These are phyloP conservation scores for Plenodomus biglobosus DNA, from an alignment of 2,329 filamentous ascomycete species.

Conservation along the genomic window DNA sequence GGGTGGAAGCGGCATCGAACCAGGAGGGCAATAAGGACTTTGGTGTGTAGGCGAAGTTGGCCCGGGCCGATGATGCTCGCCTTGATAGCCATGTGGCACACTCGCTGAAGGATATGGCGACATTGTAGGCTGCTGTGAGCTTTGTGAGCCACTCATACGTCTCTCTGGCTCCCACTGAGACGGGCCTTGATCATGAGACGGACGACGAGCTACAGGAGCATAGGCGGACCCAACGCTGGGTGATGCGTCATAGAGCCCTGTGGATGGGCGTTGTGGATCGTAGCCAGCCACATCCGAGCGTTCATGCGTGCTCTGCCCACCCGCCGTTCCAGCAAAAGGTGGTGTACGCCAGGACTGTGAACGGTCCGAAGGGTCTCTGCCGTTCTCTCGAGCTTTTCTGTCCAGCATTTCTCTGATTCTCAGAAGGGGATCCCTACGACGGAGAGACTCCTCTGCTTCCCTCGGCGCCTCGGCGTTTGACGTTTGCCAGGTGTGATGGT, in stretches of 20 bases:
- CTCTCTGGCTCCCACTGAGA: slow-evolving; percentile 32
- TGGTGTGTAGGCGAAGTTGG: slow-evolving; percentile 30
- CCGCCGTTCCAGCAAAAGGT: slow-evolving; percentile 1
- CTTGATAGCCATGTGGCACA: slow-evolving; percentile 27
- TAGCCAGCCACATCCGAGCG: slow-evolving; percentile 21
- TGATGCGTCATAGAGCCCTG: slow-evolving; percentile 24
- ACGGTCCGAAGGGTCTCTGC: slow-evolving; percentile 20
- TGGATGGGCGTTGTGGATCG: slow-evolving; percentile 29
- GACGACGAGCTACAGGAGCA: slow-evolving; percentile 22
- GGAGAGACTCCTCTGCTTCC: slow-evolving; percentile 29
- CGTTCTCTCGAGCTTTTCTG: slow-evolving; percentile 26
- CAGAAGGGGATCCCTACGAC: slow-evolving; percentile 27
- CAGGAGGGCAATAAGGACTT: slow-evolving; percentile 34
- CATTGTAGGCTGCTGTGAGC: slow-evolving; percentile 21
- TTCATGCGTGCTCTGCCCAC: slow-evolving; percentile 15
- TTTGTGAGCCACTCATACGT: slow-evolving; percentile 32
- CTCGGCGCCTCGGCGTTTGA: slow-evolving; percentile 14
- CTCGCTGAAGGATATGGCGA: slow-evolving; percentile 27
- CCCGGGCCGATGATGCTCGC: slow-evolving; percentile 22
- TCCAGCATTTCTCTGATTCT: slow-evolving; percentile 32
- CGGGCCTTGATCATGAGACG: slow-evolving; percentile 27
- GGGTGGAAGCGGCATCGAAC: slow-evolving; percentile 26
- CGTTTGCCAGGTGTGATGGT: slow-evolving; percentile 16
- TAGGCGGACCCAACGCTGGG: slow-evolving; percentile 19
- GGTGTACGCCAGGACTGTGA: slow-evolving; percentile 12